These are phyloP conservation scores for Colletotrichum sp. DNA, from an alignment of 2,329 filamentous ascomycete species.

Conservation along the genomic window DNA sequence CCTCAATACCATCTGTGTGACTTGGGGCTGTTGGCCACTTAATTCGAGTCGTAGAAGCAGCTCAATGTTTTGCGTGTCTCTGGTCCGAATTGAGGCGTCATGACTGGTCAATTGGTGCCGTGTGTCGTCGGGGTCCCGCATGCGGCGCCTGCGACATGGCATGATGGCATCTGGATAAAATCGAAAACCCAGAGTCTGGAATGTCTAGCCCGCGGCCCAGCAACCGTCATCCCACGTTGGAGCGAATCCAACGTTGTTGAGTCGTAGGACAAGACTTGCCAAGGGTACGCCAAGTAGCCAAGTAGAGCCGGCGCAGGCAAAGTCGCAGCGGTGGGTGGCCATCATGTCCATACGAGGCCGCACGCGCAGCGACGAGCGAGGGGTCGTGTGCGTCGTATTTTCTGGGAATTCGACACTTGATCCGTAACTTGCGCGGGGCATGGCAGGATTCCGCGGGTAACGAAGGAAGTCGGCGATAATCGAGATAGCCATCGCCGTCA, in stretches of 20 bases:
- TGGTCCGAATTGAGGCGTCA: background rate
- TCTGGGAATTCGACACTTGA: background rate
- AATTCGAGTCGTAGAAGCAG: background rate
- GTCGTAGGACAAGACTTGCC: constrained; percentile 18
- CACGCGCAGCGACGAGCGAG: background rate
- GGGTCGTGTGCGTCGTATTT: background rate
- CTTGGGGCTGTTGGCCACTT: background rate
- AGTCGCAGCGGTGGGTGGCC: constrained; percentile 7
- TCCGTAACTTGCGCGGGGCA: background rate
- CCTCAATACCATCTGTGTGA: background rate
- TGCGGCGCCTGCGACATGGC: background rate
- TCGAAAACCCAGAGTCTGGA: constrained; percentile 1
- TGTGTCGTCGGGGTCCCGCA: background rate
- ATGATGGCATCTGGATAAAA: background rate
- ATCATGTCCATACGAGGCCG: constrained; percentile 8
- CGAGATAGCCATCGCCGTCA: background rate
- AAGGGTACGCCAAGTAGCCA: constrained; percentile 15
- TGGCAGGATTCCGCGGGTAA: background rate
- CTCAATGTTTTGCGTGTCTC: background rate
- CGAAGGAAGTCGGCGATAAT: background rate
- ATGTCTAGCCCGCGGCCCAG: background rate
- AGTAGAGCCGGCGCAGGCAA: constrained; percentile 12
- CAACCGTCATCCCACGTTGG: constrained; percentile 12
- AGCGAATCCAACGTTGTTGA: constrained; percentile 9
- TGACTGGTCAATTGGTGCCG: background rate